Evolutionary conservation across 495 filamentous ascomycete species (phyloP), one percentile per base, ranked within the genome.

Genomic region (Penicillium robsamsonii): DNA sequence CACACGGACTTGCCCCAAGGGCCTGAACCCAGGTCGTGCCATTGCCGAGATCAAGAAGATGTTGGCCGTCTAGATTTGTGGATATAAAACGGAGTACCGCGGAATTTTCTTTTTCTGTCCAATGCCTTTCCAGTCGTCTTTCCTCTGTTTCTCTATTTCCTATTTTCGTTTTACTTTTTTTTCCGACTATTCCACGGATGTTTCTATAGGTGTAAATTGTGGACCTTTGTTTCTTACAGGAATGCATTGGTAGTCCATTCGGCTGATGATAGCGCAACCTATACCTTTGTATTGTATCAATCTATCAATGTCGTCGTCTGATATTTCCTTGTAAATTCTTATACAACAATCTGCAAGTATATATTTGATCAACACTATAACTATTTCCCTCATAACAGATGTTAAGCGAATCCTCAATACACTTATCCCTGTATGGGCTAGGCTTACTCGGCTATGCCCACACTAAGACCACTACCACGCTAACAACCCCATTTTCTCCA

Each of bases 31-130:
- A 17, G 94, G 89, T 44, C 80, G 86, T 63, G 94, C 94, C 4
- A 96, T 98, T 79, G 91, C 91, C 56, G 86, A 96, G 84, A 95
- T 96, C 75, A 98, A 97, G 88, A 97, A 96, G 87, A 85, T 87
- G 77, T 84, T 98, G 89, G 84, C 91, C 41, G 45, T 70, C 53
- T 71, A 74, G 53, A 62, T 56, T 33, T 55, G 53, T 56, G 55
- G 61, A 66, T 67, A 64, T 68, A 66, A 69, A 70, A 66, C 63
- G 63, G 70, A 71, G 62, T 70, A 53, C 35, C 31, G 48, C 65
- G 65, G 62, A 62, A 58, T 61, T 71, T 62, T 59, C 58, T 58
- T 70, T 22, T 62, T 64, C 56, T 68, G 55, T 69, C 56, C 56
- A 52, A 62, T 63, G 64, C 68, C 55, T 62, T 66, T 60, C 59